phyloP scores from a whole-genome alignment of 192 early-diverging fungal genomes.

The Coemansia sp. region DNA sequence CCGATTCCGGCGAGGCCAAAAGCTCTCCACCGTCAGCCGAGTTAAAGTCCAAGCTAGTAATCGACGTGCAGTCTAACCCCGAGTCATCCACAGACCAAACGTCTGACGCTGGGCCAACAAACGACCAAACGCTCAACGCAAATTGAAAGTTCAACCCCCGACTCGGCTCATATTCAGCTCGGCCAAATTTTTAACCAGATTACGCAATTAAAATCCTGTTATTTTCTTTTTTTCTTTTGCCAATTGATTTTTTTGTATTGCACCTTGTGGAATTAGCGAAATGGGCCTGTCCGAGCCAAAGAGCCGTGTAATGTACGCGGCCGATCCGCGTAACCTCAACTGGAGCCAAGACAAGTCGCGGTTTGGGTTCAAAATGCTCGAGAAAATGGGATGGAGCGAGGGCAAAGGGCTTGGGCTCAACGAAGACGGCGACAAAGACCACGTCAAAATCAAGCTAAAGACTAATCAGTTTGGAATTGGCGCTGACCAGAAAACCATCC shows the following conservation, averaged over 20 bases:
- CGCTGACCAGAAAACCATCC: conserved; percentile 77
- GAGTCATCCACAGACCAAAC: not conserved
- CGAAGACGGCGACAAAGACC: conserved; percentile 77
- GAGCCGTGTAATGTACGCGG: conserved; percentile 54
- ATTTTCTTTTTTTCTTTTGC: not conserved
- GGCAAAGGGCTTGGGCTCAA: conserved; percentile 90
- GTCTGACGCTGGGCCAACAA: too few relatives aligned
- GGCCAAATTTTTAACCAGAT: too few relatives aligned
- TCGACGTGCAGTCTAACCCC: not conserved
- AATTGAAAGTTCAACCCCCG: too few relatives aligned
- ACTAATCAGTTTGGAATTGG: conserved; percentile 87
- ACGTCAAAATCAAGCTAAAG: conserved; percentile 87
- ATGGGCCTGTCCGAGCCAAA: conserved; percentile 52
- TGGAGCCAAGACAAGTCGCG: conserved; percentile 86
- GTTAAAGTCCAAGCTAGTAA: conserved; percentile 1
- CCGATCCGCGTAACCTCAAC: conserved; percentile 87
- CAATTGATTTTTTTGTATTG: not conserved
- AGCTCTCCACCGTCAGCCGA: conserved; percentile 6
- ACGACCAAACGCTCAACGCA: too few relatives aligned
- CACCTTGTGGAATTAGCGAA: not conserved
- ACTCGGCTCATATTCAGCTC: too few relatives aligned
- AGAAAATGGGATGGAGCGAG: conserved; percentile 95
- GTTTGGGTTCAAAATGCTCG: conserved; percentile 87
- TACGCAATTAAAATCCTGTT: not conserved
- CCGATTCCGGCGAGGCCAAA: not conserved